phyloP scores from a whole-genome alignment of 2,329 filamentous ascomycete genomes.

The Dothistroma pini region DNA sequence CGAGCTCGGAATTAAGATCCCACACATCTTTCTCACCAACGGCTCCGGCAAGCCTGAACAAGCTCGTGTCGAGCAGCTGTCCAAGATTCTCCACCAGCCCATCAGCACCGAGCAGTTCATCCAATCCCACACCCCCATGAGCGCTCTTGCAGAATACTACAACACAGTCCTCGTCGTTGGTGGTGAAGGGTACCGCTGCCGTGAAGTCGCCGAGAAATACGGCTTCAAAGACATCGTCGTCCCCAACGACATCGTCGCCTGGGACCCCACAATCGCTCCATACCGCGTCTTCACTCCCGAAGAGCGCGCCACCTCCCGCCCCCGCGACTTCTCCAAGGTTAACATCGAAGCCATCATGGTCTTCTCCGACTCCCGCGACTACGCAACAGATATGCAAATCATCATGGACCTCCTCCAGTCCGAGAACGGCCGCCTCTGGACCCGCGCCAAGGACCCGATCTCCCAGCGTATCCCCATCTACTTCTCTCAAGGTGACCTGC shows the following conservation, averaged over 20 bases:
- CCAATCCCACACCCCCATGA: conserved; percentile 74
- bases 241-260: conserved; percentile 69
- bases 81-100: conserved; percentile 61
- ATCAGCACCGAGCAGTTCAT: conserved; percentile 72
- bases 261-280: conserved; percentile 65
- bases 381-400: conserved; percentile 71
- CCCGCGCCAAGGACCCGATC: conserved; percentile 62
- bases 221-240: conserved; percentile 71
- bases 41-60: conserved; percentile 68
- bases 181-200: conserved; percentile 71
- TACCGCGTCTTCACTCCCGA: conserved; percentile 65
- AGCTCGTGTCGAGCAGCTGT: conserved; percentile 62
- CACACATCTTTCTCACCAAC: conserved; percentile 72
- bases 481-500: conserved; percentile 63
- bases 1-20: conserved; percentile 73
- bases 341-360: conserved; percentile 73
- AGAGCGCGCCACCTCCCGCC: conserved; percentile 63
- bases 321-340: conserved; percentile 67
- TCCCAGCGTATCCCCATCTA: conserved; percentile 68
- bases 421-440: conserved; percentile 63
- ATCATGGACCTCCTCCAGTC: conserved; percentile 69
- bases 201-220: conserved; percentile 68
- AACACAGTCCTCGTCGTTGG: conserved; percentile 71
- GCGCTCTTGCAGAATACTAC: conserved; percentile 71
- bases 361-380: conserved; percentile 70